phyloP scores from a whole-genome alignment of 352 stramenopile species.

The Phytophthora citricola region DNA sequence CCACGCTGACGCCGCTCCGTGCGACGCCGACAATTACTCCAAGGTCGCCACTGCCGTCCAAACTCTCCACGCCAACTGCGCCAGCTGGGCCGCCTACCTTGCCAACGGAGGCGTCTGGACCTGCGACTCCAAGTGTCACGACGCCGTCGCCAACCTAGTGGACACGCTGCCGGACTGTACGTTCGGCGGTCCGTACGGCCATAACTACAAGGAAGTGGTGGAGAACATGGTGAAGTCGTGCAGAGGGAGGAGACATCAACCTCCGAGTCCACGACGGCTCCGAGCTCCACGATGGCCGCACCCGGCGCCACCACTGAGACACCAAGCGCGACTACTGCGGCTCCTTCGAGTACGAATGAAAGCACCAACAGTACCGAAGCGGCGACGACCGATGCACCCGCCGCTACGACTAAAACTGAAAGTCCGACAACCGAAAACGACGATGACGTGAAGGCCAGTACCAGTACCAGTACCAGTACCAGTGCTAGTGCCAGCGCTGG shows the following conservation, averaged over 20 bases:
- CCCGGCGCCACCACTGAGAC: neutral
- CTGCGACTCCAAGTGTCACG: conserved; percentile 18
- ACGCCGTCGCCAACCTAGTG: conserved; percentile 14
- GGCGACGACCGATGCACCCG: too few relatives aligned
- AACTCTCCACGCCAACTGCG: conserved; percentile 13
- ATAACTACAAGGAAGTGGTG: conserved; percentile 22
- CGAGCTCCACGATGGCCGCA: conserved; percentile 1
- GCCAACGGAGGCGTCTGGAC: conserved; percentile 19
- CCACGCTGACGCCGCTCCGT: neutral
- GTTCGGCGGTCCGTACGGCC: conserved; percentile 19
- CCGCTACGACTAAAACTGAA: too few relatives aligned
- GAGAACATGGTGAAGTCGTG: conserved; percentile 7
- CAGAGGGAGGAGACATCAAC: neutral
- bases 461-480: neutral
- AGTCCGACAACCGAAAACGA: too few relatives aligned
- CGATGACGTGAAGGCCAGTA: too few relatives aligned
- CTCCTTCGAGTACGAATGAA: too few relatives aligned
- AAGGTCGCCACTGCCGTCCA: conserved; percentile 4
- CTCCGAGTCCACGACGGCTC: neutral
- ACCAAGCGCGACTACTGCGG: conserved; percentile 2
- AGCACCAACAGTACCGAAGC: too few relatives aligned
- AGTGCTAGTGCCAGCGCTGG: neutral
- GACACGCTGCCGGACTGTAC: conserved; percentile 14
- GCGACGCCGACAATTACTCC: conserved; percentile 4
- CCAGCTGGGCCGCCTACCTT: conserved; percentile 20